phyloP scores from a whole-genome alignment of 768 basidiomycete species.

The Royoungia palumana region DNA sequence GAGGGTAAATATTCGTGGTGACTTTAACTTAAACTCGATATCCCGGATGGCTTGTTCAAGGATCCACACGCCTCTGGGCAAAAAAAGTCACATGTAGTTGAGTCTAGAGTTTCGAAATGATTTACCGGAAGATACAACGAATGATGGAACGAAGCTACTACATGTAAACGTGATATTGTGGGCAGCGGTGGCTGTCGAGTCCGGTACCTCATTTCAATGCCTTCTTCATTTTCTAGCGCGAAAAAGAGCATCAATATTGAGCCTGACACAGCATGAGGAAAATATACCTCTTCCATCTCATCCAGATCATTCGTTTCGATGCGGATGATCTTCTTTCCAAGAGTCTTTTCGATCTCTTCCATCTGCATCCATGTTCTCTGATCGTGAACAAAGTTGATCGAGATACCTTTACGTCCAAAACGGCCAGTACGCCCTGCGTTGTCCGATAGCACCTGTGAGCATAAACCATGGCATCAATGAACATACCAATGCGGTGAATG shows the following conservation, averaged over 20 bases:
- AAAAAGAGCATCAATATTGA: neutral
- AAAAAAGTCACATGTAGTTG: slow-evolving; percentile 10
- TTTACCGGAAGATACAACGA: no score
- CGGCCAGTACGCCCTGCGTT: slow-evolving; percentile 88
- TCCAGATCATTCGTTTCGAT: slow-evolving; percentile 91
- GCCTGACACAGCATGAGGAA: neutral
- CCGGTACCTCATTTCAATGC: slow-evolving; percentile 53
- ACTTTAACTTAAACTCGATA: slow-evolving; percentile 60
- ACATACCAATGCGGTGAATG: slow-evolving; percentile 92
- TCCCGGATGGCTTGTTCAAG: slow-evolving; percentile 63
- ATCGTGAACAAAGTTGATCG: slow-evolving; percentile 97
- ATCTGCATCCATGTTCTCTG: slow-evolving; percentile 84
- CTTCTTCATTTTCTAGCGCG: slow-evolving; percentile 72
- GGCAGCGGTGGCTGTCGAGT: neutral
- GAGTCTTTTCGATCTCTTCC: slow-evolving; percentile 79
- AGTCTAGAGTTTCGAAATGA: neutral
- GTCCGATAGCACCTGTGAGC: neutral
- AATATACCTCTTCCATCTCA: slow-evolving; percentile 85
- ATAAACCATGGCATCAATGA: neutral
- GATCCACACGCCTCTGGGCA: slow-evolving; percentile 44
- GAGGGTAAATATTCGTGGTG: neutral
- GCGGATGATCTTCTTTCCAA: slow-evolving; percentile 74
- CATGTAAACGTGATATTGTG: neutral
- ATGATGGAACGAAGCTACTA: neutral
- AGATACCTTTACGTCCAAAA: slow-evolving; percentile 95